A percentile compares a stretch with the other conserved stretches of the same genome.
phyloP scores from a whole-genome alignment of 192 early-diverging fungal genomes.

The Coemansia sp. region DNA sequence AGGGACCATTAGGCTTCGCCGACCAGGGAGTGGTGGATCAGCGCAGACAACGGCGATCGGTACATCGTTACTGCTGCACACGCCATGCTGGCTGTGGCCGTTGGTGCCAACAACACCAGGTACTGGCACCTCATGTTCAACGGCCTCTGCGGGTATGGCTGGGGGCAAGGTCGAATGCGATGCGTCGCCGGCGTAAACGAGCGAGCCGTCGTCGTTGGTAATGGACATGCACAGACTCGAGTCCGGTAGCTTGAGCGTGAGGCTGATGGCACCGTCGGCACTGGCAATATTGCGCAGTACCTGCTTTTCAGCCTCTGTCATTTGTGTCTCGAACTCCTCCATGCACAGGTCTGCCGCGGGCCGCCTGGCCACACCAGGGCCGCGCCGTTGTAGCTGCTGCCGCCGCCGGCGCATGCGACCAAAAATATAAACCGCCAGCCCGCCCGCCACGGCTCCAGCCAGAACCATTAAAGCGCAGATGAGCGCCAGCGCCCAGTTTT shows the following conservation, averaged over 20 bases:
- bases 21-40: slow-evolving; percentile 1
- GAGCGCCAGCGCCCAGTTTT: slow-evolving; percentile 15
- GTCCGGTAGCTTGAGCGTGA: slow-evolving; percentile 32
- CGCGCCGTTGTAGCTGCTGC: neutral
- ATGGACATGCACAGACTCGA: slow-evolving; percentile 24
- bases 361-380: neutral
- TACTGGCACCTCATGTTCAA: neutral
- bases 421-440: neutral
- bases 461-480: slow-evolving; percentile 2
- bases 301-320: slow-evolving; percentile 28
- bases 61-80: neutral
- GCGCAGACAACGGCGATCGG: slow-evolving; percentile 1
- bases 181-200: neutral
- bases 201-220: neutral
- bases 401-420: neutral
- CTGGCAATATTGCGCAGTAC: slow-evolving; percentile 22
- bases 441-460: slow-evolving; percentile 3
- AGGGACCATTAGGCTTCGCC: neutral
- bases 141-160: slow-evolving; percentile 5
- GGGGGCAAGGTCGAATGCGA: slow-evolving; percentile 4
- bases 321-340: slow-evolving; percentile 30
- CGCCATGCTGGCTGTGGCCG: neutral
- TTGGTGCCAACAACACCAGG: neutral
- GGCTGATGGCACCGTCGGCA: slow-evolving; percentile 21
- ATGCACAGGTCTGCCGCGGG: neutral